Percentiles rank a stretch among this genome's conserved stretches.
These are phyloP conservation scores for Vaccinium vitisidaea DNA, from an alignment of 148 eudicot species.

Conservation along the genomic window DNA sequence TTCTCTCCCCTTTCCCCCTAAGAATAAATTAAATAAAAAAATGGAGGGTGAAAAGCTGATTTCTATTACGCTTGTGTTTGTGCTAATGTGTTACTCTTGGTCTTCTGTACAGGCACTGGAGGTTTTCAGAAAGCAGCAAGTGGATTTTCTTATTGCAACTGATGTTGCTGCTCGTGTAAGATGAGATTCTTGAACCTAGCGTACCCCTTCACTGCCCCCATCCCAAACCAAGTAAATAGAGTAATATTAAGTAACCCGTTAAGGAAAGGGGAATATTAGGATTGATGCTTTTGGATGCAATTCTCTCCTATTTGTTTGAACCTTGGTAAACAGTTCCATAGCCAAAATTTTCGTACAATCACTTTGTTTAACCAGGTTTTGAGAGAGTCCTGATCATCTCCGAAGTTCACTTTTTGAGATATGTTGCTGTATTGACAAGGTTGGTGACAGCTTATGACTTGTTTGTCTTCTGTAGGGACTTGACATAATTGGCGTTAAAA, in stretches of 20 bases:
- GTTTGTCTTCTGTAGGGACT: slow-evolving; percentile 50
- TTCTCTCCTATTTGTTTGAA: background rate
- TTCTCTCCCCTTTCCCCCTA: background rate
- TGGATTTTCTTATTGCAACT: slow-evolving; percentile 88
- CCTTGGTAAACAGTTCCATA: background rate
- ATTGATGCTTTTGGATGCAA: background rate
- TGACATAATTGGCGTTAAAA: slow-evolving; percentile 85
- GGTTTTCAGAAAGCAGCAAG: slow-evolving; percentile 74
- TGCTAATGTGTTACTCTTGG: slow-evolving; percentile 5
- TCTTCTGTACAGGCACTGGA: slow-evolving; percentile 54
- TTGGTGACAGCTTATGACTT: background rate
- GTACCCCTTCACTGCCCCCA: background rate
- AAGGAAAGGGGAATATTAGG: background rate
- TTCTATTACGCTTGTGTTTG: background rate
- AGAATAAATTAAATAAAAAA: background rate
- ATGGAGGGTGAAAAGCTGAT: background rate
- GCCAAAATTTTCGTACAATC: background rate
- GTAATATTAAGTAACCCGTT: background rate
- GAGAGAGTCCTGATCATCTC: background rate
- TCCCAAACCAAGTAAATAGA: slow-evolving; percentile 2
- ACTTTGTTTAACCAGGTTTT: background rate
- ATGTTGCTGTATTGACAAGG: background rate
- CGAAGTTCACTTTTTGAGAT: background rate
- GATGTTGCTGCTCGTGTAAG: slow-evolving; percentile 90
- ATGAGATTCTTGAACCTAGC: background rate